phyloP scores from a whole-genome alignment of 139 green algal genomes.

The Tetratostichococcus sp. region DNA sequence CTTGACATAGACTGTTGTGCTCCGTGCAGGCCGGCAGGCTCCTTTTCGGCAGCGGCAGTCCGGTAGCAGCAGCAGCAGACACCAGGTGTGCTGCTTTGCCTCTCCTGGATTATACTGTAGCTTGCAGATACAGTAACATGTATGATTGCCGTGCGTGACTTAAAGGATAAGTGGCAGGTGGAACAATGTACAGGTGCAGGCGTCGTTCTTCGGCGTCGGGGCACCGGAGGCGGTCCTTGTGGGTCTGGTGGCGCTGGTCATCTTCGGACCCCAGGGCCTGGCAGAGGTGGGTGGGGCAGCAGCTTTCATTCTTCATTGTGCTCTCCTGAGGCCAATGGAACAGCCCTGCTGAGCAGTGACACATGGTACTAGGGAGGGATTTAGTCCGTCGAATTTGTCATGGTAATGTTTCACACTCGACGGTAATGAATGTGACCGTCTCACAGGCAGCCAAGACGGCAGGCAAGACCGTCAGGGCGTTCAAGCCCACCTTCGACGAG shows the following conservation, averaged over 20 bases:
- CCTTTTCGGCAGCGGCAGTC: background rate
- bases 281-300: constrained; percentile 59
- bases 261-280: constrained; percentile 97
- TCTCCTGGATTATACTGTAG: background rate
- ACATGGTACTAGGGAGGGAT: no score
- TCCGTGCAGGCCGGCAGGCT: background rate
- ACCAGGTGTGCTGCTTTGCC: background rate
- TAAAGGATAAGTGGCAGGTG: no score
- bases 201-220: constrained; percentile 85
- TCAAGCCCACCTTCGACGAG: constrained; percentile 95
- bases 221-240: constrained; percentile 95
- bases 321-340: no score
- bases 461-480: constrained; percentile 72
- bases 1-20: no score
- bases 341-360: no score
- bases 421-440: background rate
- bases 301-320: background rate
- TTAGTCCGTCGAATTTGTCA: no score
- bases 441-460: constrained; percentile 85
- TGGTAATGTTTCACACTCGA: background rate
- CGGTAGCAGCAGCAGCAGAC: background rate
- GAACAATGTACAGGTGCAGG: background rate
- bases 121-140: background rate
- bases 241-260: constrained; percentile 92
- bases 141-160: background rate